phyloP scores from a whole-genome alignment of 768 basidiomycete species.

The Tylopilus intermedius region DNA sequence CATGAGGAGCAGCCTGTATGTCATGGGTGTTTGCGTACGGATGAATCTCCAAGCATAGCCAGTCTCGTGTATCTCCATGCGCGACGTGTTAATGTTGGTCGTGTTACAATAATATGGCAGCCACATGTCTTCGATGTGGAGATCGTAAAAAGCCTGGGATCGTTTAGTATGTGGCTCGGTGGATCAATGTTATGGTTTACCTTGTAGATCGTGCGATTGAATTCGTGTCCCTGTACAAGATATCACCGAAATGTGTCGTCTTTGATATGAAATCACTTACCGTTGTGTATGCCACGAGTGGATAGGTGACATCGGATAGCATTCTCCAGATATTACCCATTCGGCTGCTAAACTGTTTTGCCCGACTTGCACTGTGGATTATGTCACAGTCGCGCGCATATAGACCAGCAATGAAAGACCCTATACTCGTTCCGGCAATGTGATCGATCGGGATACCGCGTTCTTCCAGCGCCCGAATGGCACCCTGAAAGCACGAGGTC shows the following conservation, averaged over 20 bases:
- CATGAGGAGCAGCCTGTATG: constrained; percentile 1
- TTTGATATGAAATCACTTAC: constrained; percentile 32
- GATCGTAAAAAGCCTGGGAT: constrained; percentile 78
- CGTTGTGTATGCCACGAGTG: constrained; percentile 72
- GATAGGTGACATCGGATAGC: constrained; percentile 84
- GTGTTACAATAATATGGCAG: constrained; percentile 97
- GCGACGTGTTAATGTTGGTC: constrained; percentile 92
- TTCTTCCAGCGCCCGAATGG: constrained; percentile 88
- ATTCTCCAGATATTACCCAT: constrained; percentile 96
- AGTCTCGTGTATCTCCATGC: constrained; percentile 95
- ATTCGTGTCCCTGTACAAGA: constrained; percentile 75
- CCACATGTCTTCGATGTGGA: constrained; percentile 98
- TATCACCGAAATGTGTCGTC: neutral
- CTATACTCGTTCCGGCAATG: constrained; percentile 91
- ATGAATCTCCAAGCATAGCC: constrained; percentile 99
- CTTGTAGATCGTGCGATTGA: constrained; percentile 93
- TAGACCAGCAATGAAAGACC: constrained; percentile 86
- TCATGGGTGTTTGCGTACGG: constrained; percentile 41
- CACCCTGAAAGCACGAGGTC: constrained; percentile 53
- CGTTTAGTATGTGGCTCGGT: constrained; percentile 2
- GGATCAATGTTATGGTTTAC: constrained; percentile 29
- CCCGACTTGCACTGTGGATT: constrained; percentile 75
- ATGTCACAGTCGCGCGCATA: constrained; percentile 94
- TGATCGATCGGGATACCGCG: constrained; percentile 91
- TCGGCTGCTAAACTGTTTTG: constrained; percentile 86